Percentiles rank a stretch among this genome's conserved stretches.
Evolutionary conservation across 108 stramenopile species (phyloP).

Genomic region (Craspedostauros australis): DNA sequence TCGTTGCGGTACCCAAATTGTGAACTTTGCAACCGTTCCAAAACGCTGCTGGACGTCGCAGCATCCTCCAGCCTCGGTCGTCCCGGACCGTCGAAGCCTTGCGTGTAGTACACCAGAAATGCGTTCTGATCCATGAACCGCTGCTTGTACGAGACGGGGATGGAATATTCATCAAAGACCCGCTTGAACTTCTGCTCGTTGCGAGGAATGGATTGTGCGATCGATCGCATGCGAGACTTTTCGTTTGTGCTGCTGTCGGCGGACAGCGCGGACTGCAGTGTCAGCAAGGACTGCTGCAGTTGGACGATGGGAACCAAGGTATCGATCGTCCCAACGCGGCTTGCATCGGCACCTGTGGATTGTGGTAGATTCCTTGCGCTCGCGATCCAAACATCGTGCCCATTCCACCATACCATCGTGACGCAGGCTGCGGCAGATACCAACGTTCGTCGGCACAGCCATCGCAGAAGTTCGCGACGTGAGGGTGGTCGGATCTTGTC

Average conservation of each 20-base stretch:
- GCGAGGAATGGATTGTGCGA: conserved; percentile 24
- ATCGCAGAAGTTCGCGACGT: background rate
- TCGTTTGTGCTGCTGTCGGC: background rate
- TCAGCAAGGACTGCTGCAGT: conserved; percentile 23
- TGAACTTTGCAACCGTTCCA: conserved; percentile 40
- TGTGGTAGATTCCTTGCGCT: conserved; percentile 55
- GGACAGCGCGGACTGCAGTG: conserved; percentile 3
- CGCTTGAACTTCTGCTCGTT: conserved; percentile 64
- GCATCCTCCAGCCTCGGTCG: conserved; percentile 54
- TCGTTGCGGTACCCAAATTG: conserved; percentile 82
- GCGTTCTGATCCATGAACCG: conserved; percentile 82
- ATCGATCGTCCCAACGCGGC: conserved; percentile 48
- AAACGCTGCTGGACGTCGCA: conserved; percentile 25
- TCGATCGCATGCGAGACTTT: background rate
- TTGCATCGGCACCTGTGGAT: conserved; percentile 51
- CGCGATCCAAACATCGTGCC: background rate
- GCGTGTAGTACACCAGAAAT: conserved; percentile 82
- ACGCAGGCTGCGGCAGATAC: background rate
- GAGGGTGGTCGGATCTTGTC: background rate
- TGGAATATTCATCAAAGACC: conserved; percentile 74
- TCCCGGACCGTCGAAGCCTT: conserved; percentile 79
- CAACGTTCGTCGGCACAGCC: background rate
- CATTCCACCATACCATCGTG: background rate
- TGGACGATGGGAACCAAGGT: conserved; percentile 48
- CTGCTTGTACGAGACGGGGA: conserved; percentile 77